A percentile compares a stretch with the other conserved stretches of the same genome.
These are phyloP conservation scores for Aspergillus japonicus DNA, from an alignment of 2,329 filamentous ascomycete genomes.

Conservation along the genomic window DNA sequence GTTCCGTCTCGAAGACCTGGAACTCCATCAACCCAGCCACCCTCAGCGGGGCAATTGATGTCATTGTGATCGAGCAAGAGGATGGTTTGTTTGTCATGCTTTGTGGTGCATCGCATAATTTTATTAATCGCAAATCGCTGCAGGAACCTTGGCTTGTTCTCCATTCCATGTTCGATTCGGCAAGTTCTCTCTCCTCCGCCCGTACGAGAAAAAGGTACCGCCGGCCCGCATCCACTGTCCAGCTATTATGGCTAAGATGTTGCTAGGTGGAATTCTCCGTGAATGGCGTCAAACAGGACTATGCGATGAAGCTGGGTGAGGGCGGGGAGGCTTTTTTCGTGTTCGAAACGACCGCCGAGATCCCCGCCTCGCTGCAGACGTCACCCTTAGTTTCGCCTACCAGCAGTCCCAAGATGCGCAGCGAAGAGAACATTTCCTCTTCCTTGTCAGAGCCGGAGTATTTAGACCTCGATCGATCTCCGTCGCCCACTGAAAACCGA, in stretches of 20 bases:
- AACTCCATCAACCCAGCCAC: constrained; percentile 99
- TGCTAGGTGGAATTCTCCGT: constrained; percentile 84
- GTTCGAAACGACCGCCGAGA: constrained; percentile 88
- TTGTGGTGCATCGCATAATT: neutral
- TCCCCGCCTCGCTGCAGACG: constrained; percentile 91
- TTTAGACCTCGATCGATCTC: constrained; percentile 44
- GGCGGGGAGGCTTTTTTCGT: constrained; percentile 98
- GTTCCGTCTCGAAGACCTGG: constrained; percentile 97
- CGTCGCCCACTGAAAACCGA: constrained; percentile 19
- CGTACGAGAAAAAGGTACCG: constrained; percentile 84
- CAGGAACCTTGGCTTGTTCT: constrained; percentile 75
- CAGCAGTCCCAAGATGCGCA: constrained; percentile 64
- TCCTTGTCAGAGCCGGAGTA: constrained; percentile 52
- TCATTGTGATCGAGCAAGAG: constrained; percentile 95
- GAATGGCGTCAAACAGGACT: constrained; percentile 87
- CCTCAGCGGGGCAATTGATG: constrained; percentile 95
- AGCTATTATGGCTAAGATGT: constrained; percentile 15
- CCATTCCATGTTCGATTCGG: constrained; percentile 98
- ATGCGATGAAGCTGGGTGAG: constrained; percentile 97
- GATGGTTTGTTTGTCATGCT: constrained; percentile 62
- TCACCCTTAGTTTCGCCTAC: constrained; percentile 89
- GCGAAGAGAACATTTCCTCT: constrained; percentile 30
- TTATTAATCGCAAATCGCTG: constrained; percentile 1
- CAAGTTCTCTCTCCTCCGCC: constrained; percentile 93
- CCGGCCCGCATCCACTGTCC: neutral